Evolutionary conservation across 192 early-diverging fungal species (phyloP).

Genomic region (Rhizophlyctis rosea): DNA sequence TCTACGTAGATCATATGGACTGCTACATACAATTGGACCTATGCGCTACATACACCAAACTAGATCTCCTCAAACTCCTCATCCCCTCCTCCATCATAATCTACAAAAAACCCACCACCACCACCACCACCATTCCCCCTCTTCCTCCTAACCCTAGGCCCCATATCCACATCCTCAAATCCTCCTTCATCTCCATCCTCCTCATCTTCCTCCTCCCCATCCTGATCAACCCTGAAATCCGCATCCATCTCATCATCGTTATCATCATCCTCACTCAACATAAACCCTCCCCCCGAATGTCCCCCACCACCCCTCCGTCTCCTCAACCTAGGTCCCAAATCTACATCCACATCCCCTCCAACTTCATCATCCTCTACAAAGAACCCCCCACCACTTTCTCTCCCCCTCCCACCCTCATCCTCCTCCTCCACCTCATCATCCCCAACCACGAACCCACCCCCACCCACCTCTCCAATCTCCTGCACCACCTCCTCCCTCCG

Average conservation of each 20-base stretch:
- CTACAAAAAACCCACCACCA: too few species aligned
- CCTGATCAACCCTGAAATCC: neutral
- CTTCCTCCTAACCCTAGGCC: neutral
- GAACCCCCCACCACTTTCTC: neutral
- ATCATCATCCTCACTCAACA: too few species aligned
- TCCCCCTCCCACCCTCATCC: conserved; percentile 1
- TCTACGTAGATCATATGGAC: too few species aligned
- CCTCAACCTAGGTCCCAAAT: too few species aligned
- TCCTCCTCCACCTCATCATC: neutral
- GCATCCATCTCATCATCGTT: neutral
- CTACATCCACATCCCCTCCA: neutral
- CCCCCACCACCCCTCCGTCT: too few species aligned
- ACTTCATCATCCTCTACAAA: neutral
- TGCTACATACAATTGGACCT: too few species aligned
- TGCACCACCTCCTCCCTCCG: neutral
- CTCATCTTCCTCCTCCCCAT: conserved; percentile 1
- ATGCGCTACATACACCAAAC: too few species aligned
- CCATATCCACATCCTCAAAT: neutral
- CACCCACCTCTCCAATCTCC: conserved; percentile 37
- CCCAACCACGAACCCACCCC: conserved; percentile 42
- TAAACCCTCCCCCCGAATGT: too few species aligned
- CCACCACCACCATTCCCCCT: too few species aligned
- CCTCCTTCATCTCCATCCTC: conserved; percentile 5
- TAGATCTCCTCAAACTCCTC: too few species aligned
- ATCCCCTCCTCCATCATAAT: too few species aligned